A percentile compares a stretch with the other conserved stretches of the same genome.
phyloP scores from a whole-genome alignment of 2,329 filamentous ascomycete species.

The Colletotrichum viniferum region DNA sequence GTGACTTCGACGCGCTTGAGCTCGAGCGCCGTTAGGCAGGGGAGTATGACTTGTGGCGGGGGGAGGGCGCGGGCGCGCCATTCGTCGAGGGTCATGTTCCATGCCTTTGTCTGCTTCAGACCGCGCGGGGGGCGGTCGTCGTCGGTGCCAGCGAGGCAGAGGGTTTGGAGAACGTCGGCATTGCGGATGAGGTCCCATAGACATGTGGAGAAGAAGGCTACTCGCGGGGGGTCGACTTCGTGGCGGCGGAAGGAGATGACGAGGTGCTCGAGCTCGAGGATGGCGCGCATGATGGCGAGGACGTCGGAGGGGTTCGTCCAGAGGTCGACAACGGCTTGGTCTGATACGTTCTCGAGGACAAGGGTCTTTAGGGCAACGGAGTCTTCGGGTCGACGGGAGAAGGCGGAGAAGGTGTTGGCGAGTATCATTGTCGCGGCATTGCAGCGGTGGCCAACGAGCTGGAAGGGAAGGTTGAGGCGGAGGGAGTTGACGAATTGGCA shows the following conservation, averaged over 20 bases:
- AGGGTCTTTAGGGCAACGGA: slow-evolving; percentile 46
- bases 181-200: slow-evolving; percentile 56
- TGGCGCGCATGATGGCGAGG: slow-evolving; percentile 48
- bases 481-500: slow-evolving; percentile 49
- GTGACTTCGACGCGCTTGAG: slow-evolving; percentile 46
- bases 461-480: slow-evolving; percentile 57
- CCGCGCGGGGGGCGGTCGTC: slow-evolving; percentile 39
- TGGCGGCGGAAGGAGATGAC: slow-evolving; percentile 51
- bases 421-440: slow-evolving; percentile 55
- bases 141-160: slow-evolving; percentile 53
- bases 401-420: slow-evolving; percentile 54
- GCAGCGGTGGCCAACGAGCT: slow-evolving; percentile 50
- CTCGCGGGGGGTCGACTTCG: slow-evolving; percentile 36
- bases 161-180: slow-evolving; percentile 46
- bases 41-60: slow-evolving; percentile 36
- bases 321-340: slow-evolving; percentile 50
- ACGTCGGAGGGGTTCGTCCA: slow-evolving; percentile 58
- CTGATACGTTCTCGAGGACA: slow-evolving; percentile 55
- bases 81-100: slow-evolving; percentile 39
- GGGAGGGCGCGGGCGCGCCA: slow-evolving; percentile 45
- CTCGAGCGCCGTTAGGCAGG: slow-evolving; percentile 46
- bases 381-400: slow-evolving; percentile 50
- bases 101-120: slow-evolving; percentile 41
- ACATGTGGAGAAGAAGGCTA: slow-evolving; percentile 43
- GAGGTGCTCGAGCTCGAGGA: slow-evolving; percentile 47